Evolutionary conservation across 2,329 filamentous ascomycete species (phyloP), one percentile per base, ranked within the genome.

Genomic region (Colletotrichum spinosum): DNA sequence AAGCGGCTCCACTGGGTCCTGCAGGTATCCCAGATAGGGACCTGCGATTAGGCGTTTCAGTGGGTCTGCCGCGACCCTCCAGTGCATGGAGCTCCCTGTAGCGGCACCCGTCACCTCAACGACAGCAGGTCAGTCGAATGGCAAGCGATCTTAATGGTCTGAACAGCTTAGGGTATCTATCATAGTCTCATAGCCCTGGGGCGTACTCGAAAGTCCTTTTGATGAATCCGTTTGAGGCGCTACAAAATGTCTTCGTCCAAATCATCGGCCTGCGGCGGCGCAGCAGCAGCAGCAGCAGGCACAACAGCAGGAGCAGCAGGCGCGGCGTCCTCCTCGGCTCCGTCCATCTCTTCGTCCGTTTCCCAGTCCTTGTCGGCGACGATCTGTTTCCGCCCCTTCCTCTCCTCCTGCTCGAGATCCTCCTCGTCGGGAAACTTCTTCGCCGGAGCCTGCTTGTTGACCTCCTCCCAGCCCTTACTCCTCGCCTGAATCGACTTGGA

Each of bases 391-490:
- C 69, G 57, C 17, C 67, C 55, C 17, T 68, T 70, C 34, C 35
- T 65, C 50, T 58, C 63, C 4, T 69, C 72, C 37, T 62, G 70
- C 41, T 73, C 58, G 2, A 59, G 70, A 13, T 72, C 71, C n/a
- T 67, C 72, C n/a, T 71, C 73, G 11, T 51, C 44, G n/a, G 68
- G 58, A 9, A 68, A 61, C 46, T 67, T 67, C 42, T 59, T 60
- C n/a, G 17, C 12, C 17, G 42, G 52, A 17, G 50, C 41, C 6
- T 61, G 35, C 70, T 80, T 81, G 73, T 89, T 90, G 70, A 89
- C 79, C 8, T 87, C 83, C 2, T 88, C 86, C 87, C 87, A 90
- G 4, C 77, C 77, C 73, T 86, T 85, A 17, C 80, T 79, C 67
- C 87, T 77, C 46, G 77, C 72, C 69, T 86, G 81, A 8, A 87